Evolutionary conservation across 202 grass and related monocot species (phyloP).

Genomic region (Cymbopogon flexuosus): DNA sequence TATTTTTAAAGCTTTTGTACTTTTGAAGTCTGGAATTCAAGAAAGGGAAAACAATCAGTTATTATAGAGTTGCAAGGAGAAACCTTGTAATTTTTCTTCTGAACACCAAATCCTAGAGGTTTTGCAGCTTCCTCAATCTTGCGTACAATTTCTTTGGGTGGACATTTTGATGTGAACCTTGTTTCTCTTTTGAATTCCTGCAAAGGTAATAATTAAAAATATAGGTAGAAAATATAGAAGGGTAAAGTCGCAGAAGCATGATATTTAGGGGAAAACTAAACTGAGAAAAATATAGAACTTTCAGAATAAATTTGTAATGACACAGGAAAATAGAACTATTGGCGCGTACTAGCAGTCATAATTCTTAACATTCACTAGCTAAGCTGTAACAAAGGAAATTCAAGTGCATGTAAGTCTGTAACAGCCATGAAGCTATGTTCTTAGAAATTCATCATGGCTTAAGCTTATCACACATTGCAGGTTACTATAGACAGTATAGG

Average conservation of each 20-base stretch:
- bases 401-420: not conserved
- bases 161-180: constrained; percentile 73
- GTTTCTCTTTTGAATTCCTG: constrained; percentile 88
- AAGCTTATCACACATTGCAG: not conserved
- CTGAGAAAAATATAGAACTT: not conserved
- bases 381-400: not conserved
- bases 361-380: not conserved
- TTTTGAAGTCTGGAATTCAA: not conserved
- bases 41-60: not conserved
- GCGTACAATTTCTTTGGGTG: constrained; percentile 65
- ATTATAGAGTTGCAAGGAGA: not conserved
- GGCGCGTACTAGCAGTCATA: not conserved
- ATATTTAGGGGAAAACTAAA: not conserved
- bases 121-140: constrained; percentile 93
- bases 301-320: not conserved
- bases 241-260: not conserved
- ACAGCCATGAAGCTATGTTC: not conserved
- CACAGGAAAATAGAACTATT: not conserved
- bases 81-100: constrained; percentile 88
- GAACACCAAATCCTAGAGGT: constrained; percentile 70
- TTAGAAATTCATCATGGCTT: not conserved
- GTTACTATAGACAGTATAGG: not conserved
- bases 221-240: not conserved
- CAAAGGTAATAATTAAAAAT: not conserved
- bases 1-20: not conserved